Percentiles rank a stretch among this genome's conserved stretches.
Conservation (phyloP, 768 basidiomycete genomes). For the Lactifluus hygrophoroides region DNA sequence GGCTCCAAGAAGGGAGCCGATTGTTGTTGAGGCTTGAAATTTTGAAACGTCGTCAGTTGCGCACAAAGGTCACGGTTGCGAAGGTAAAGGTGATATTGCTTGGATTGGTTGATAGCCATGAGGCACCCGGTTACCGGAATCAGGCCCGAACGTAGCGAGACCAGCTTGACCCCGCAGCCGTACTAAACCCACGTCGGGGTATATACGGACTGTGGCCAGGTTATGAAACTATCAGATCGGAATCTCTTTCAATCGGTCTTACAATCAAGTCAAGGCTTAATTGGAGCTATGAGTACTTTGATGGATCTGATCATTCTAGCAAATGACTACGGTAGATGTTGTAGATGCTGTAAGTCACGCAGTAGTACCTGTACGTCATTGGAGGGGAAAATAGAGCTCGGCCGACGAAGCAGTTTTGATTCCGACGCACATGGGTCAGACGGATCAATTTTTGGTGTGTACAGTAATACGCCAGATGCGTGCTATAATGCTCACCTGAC, state of each 20-base stretch:
- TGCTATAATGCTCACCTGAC: neutral
- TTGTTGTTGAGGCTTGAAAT: neutral
- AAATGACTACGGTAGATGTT: neutral
- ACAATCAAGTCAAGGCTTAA: neutral
- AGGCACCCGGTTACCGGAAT: neutral
- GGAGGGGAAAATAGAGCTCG: neutral
- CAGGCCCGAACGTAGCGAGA: neutral
- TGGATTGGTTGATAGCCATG: neutral
- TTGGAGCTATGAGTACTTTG: neutral
- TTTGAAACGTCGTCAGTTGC: no score
- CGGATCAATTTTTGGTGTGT: neutral
- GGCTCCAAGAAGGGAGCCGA: no score
- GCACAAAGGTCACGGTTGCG: neutral
- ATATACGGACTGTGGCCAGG: neutral
- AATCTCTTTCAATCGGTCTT: no score
- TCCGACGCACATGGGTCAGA: constrained; percentile 5
- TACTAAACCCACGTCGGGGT: neutral
- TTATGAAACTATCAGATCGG: no score
- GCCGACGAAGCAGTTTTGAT: neutral
- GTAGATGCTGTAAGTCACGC: no score
- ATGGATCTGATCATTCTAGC: neutral
- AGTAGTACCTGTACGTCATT: no score
- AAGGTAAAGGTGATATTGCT: neutral
- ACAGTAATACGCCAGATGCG: neutral
- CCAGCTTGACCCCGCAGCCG: neutral